Conservation (phyloP, 805 yeast genomes). For the Teunomyces atbi region DNA sequence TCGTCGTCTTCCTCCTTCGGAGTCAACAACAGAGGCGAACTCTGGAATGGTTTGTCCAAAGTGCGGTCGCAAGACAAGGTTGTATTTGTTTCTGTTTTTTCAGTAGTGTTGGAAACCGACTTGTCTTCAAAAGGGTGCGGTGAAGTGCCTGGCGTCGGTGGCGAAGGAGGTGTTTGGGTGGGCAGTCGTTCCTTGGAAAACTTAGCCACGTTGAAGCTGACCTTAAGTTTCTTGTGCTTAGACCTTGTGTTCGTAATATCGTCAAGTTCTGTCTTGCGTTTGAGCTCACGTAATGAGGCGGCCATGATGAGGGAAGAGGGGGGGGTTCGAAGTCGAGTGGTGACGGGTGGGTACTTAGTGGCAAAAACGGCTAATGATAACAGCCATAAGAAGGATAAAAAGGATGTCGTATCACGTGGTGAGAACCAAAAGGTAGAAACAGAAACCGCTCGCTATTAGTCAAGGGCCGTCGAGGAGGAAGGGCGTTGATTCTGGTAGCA, state of each 20-base stretch:
- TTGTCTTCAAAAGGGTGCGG: slow-evolving; percentile 2
- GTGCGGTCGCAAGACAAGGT: not conserved
- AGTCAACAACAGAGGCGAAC: slow-evolving; percentile 35
- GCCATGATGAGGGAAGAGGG: slow-evolving; percentile 23
- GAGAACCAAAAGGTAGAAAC: not conserved
- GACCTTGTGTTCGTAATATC: slow-evolving; percentile 21
- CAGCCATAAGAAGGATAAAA: not conserved
- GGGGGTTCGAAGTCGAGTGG: slow-evolving; percentile 2
- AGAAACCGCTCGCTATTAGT: not conserved
- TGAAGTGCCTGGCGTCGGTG: slow-evolving; percentile 5
- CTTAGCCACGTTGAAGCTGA: slow-evolving; percentile 10
- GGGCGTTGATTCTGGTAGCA: not conserved
- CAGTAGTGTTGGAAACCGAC: not conserved
- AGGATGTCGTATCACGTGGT: not conserved
- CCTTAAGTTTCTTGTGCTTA: slow-evolving; percentile 23
- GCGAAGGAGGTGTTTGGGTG: slow-evolving; percentile 1
- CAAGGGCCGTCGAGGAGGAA: not conserved
- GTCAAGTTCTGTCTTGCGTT: slow-evolving; percentile 34
- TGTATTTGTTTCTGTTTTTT: no score
- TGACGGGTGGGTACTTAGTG: slow-evolving; percentile 3
- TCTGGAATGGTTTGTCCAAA: slow-evolving; percentile 24
- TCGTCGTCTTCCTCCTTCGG: slow-evolving; percentile 37
- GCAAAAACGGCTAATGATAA: not conserved
- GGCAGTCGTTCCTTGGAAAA: slow-evolving; percentile 2
- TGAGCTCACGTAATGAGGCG: slow-evolving; percentile 31